Evolutionary conservation across 2,329 filamentous ascomycete genomes (phyloP).

Genomic region (Aspergillus costaricaensis): DNA sequence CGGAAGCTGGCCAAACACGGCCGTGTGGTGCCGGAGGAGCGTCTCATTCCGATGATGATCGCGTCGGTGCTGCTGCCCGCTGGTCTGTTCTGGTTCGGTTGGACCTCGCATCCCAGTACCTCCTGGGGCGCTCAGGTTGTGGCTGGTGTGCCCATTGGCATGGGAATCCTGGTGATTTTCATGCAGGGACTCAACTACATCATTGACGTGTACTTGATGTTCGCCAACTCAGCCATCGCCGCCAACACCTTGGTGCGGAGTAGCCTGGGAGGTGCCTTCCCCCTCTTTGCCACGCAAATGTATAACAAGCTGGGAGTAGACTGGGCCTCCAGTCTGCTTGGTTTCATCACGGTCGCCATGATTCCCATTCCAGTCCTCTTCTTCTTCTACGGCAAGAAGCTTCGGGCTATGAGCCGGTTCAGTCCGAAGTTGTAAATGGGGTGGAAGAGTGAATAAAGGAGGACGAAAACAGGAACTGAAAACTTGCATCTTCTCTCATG

Average conservation of each 20-base stretch:
- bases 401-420: conserved; percentile 50
- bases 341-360: conserved; percentile 40
- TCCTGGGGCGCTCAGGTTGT: conserved; percentile 50
- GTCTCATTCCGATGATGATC: conserved; percentile 49
- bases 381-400: conserved; percentile 47
- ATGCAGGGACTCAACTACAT: conserved; percentile 44
- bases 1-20: conserved; percentile 35
- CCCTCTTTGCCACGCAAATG: conserved; percentile 36
- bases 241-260: conserved; percentile 40
- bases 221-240: conserved; percentile 43
- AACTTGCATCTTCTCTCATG: not conserved
- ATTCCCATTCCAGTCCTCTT: conserved; percentile 51
- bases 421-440: conserved; percentile 27
- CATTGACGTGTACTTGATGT: conserved; percentile 43
- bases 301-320: conserved; percentile 38
- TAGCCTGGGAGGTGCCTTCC: conserved; percentile 35
- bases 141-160: conserved; percentile 46
- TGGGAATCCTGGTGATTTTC: conserved; percentile 46
- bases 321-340: conserved; percentile 42
- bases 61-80: conserved; percentile 45
- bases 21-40: conserved; percentile 46
- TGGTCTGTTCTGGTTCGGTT: conserved; percentile 53
- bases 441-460: not conserved
- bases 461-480: not conserved
- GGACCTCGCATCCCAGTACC: conserved; percentile 45